Percentiles rank a stretch among this genome's conserved stretches.
Conservation (phyloP, 805 yeast species). For the Starmerella vaccinii region DNA sequence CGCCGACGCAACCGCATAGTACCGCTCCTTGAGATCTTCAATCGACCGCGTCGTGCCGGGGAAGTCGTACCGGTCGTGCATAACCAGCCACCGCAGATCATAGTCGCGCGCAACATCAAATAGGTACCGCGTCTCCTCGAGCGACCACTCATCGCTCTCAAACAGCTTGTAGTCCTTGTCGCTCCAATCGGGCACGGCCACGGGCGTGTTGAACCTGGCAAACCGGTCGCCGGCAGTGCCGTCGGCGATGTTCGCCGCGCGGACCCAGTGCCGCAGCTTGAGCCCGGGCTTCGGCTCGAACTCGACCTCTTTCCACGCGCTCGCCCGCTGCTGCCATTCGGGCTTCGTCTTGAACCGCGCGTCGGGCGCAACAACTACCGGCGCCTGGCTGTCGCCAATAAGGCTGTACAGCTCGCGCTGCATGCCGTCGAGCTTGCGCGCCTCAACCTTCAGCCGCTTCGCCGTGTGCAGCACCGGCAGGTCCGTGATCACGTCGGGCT, state of each 20-base stretch:
- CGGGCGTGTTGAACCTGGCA: constrained; percentile 59
- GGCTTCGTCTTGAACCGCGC: constrained; percentile 55
- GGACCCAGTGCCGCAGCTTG: constrained; percentile 73
- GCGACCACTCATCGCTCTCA: constrained; percentile 52
- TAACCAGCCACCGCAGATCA: constrained; percentile 62
- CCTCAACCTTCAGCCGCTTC: constrained; percentile 29
- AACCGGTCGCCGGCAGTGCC: constrained; percentile 46
- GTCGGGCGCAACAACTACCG: constrained; percentile 46
- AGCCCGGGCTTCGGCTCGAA: constrained; percentile 49
- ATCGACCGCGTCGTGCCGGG: constrained; percentile 36
- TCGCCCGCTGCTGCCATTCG: constrained; percentile 48
- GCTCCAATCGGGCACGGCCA: constrained; percentile 60
- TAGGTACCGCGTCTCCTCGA: constrained; percentile 67
- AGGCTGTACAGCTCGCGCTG: constrained; percentile 81
- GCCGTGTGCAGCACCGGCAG: constrained; percentile 22
- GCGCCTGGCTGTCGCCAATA: constrained; percentile 87
- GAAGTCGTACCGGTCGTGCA: constrained; percentile 46
- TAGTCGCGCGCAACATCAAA: constrained; percentile 48
- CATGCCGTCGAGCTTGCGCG: constrained; percentile 47
- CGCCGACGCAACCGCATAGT: constrained; percentile 56
- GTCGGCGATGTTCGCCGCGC: constrained; percentile 27
- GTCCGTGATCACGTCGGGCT: constrained; percentile 16
- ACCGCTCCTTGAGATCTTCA: constrained; percentile 77
- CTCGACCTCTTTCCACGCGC: constrained; percentile 69
- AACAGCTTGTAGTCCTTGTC: constrained; percentile 48